These are phyloP conservation scores for Gardenia jasminoides DNA, from an alignment of 257 asterid genomes.

Conservation along the genomic window DNA sequence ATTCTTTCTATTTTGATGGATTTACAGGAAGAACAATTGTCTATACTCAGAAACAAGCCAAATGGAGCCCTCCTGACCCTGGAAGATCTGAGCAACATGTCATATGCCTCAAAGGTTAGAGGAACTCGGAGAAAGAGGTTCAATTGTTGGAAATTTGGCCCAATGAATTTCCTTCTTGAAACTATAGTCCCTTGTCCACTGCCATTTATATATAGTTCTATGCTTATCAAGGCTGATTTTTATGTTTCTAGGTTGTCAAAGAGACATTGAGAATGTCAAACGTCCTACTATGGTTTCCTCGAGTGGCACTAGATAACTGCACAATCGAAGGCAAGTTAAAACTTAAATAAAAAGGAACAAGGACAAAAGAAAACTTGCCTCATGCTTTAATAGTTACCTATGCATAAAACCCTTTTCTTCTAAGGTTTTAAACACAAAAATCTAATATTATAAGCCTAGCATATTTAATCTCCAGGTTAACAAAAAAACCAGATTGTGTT, in stretches of 20 bases:
- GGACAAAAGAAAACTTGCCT: background rate
- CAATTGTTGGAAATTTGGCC: background rate
- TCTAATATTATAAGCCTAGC: background rate
- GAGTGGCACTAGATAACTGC: conserved; percentile 50
- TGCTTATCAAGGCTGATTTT: background rate
- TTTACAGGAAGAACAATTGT: conserved; percentile 55
- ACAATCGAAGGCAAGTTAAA: conserved; percentile 45
- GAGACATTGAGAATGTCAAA: conserved; percentile 72
- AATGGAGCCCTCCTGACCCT: conserved; percentile 40
- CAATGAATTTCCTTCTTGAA: background rate
- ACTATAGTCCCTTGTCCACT: background rate
- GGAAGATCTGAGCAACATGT: conserved; percentile 52
- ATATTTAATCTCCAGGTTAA: background rate
- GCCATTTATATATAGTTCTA: background rate
- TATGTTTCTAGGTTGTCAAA: conserved; percentile 46
- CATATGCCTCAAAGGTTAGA: conserved; percentile 50
- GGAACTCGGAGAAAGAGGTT: background rate
- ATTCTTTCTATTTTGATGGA: background rate
- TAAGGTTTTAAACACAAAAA: background rate
- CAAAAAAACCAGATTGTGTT: background rate
- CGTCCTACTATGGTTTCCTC: conserved; percentile 59
- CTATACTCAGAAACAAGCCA: conserved; percentile 34
- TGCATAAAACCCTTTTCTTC: background rate
- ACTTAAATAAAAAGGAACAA: background rate
- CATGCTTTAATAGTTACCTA: background rate